These are phyloP conservation scores for Fusarium sulawesiense DNA, from an alignment of 2,329 filamentous ascomycete species.

Conservation along the genomic window DNA sequence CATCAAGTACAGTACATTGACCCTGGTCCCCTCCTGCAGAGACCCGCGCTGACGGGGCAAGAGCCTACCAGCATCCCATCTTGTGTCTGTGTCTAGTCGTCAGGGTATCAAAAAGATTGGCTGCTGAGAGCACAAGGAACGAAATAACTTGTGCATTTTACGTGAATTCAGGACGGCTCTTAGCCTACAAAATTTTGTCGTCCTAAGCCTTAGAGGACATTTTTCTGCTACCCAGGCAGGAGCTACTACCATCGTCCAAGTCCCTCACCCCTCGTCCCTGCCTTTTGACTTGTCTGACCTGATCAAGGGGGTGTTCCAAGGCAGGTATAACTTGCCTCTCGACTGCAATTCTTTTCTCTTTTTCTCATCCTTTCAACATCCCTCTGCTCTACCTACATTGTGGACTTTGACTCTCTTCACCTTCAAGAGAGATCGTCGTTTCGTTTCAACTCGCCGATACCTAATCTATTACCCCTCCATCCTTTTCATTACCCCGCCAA, in stretches of 20 bases:
- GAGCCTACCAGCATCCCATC: constrained; percentile 25
- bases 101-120: neutral
- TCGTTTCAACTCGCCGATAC: neutral
- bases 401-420: constrained; percentile 2
- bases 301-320: constrained; percentile 36
- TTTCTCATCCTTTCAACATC: constrained; percentile 21
- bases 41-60: constrained; percentile 40
- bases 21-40: constrained; percentile 31
- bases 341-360: constrained; percentile 19
- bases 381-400: constrained; percentile 14
- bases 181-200: neutral
- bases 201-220: neutral
- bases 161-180: neutral
- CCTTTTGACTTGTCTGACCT: constrained; percentile 43
- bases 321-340: constrained; percentile 38
- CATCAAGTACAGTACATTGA: constrained; percentile 26
- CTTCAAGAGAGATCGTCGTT: constrained; percentile 7
- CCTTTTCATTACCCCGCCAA: constrained; percentile 24
- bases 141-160: neutral
- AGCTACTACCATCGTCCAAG: constrained; percentile 17
- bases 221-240: neutral
- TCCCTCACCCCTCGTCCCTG: constrained; percentile 28
- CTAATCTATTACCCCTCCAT: constrained; percentile 23
- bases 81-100: constrained; percentile 18
- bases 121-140: neutral